These are phyloP conservation scores for Penicillium sp. DNA, from an alignment of 2,329 filamentous ascomycete species.

Conservation along the genomic window DNA sequence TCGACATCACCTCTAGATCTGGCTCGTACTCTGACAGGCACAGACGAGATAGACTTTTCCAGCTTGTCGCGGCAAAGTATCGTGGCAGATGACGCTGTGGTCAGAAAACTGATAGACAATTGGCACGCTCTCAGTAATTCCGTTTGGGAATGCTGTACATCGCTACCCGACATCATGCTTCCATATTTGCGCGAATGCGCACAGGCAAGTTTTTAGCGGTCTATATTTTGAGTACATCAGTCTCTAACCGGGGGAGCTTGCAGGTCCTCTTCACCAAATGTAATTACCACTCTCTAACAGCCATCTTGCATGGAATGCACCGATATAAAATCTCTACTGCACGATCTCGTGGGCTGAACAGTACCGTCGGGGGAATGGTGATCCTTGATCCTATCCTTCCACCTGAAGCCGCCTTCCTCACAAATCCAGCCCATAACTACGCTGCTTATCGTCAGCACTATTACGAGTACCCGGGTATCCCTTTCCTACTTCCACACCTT, in stretches of 20 bases:
- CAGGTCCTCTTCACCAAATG: slow-evolving; percentile 28
- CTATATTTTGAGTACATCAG: neutral
- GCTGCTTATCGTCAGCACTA: slow-evolving; percentile 34
- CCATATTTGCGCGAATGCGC: slow-evolving; percentile 33
- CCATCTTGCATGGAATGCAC: slow-evolving; percentile 35
- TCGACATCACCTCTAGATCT: slow-evolving; percentile 31
- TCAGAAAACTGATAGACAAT: slow-evolving; percentile 20
- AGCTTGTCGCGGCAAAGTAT: slow-evolving; percentile 24
- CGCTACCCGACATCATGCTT: slow-evolving; percentile 29
- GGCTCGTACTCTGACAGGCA: slow-evolving; percentile 28
- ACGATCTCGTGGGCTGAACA: slow-evolving; percentile 13
- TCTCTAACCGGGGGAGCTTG: slow-evolving; percentile 2
- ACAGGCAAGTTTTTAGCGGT: slow-evolving; percentile 24
- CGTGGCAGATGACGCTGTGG: slow-evolving; percentile 19
- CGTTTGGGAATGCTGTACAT: slow-evolving; percentile 38
- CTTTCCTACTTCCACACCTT: slow-evolving; percentile 38
- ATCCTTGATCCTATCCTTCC: slow-evolving; percentile 24
- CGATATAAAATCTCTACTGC: slow-evolving; percentile 28
- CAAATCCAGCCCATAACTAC: slow-evolving; percentile 33
- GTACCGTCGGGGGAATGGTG: slow-evolving; percentile 15
- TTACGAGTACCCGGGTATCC: slow-evolving; percentile 31
- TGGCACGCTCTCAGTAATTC: slow-evolving; percentile 33
- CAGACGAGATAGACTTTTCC: slow-evolving; percentile 31
- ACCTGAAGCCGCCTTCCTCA: slow-evolving; percentile 23
- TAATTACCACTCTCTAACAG: slow-evolving; percentile 38